Percentiles rank a stretch among this genome's conserved stretches.
These are phyloP conservation scores for Penicillium manginii DNA, from an alignment of 495 filamentous ascomycete genomes.

Conservation along the genomic window DNA sequence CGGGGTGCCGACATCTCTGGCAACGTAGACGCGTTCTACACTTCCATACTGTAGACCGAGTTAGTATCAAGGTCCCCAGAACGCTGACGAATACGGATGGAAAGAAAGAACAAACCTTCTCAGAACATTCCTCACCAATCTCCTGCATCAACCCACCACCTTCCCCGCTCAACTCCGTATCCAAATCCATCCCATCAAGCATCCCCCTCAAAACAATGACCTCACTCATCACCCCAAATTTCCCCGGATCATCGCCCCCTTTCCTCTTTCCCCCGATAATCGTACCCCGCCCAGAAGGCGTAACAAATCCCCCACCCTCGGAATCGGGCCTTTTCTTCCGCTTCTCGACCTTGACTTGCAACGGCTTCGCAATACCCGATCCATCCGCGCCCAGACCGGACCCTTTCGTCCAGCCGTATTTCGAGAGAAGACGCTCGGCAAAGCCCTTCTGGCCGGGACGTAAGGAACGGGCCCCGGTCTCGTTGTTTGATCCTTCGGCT, in stretches of 20 bases:
- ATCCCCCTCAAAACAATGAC: slow-evolving; percentile 81
- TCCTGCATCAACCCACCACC: slow-evolving; percentile 83
- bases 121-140: slow-evolving; percentile 89
- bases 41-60: slow-evolving; percentile 67
- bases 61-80: slow-evolving; percentile 13
- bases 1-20: slow-evolving; percentile 53
- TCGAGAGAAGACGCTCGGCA: slow-evolving; percentile 82
- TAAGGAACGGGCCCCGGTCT: slow-evolving; percentile 61
- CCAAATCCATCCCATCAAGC: slow-evolving; percentile 78
- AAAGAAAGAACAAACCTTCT: slow-evolving; percentile 58
- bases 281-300: slow-evolving; percentile 69
- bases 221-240: slow-evolving; percentile 75
- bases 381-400: slow-evolving; percentile 80
- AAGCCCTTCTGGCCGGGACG: slow-evolving; percentile 84
- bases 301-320: slow-evolving; percentile 77
- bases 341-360: slow-evolving; percentile 84
- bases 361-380: slow-evolving; percentile 79
- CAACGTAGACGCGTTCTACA: slow-evolving; percentile 81
- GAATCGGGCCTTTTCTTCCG: slow-evolving; percentile 75
- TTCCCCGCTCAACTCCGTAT: slow-evolving; percentile 61
- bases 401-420: slow-evolving; percentile 91
- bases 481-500: slow-evolving; percentile 41
- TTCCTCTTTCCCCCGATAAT: slow-evolving; percentile 71
- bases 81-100: too few relatives aligned
- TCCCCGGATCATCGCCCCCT: slow-evolving; percentile 54